Base-by-base conservation (phyloP, 2,329 filamentous ascomycete species). In the Fusarium sp. region DNA sequence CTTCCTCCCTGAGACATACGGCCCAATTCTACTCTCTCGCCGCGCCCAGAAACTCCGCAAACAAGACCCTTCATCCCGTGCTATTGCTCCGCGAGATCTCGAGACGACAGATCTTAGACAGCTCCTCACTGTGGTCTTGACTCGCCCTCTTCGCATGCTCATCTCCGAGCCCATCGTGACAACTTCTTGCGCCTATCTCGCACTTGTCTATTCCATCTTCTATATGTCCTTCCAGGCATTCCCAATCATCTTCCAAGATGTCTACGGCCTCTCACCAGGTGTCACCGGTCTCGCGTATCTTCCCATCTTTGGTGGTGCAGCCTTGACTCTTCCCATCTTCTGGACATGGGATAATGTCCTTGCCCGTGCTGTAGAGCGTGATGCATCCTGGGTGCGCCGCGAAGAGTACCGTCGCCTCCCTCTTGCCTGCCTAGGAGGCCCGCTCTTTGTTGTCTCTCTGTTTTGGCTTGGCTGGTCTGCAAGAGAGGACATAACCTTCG, bases 151-250 rank as follows among this genome's bases (percentile, higher is more conserved):
- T 7, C 84, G 89, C 25, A 95, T 95, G 92, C 81, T 91, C 32
- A 44, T 86, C 50, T 89, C 85, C 43, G 92, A 96, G 74, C 88
- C 90, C 48, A 91, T 95, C 49, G 91, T 95, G 9, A 82, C 89
- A 23, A 90, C 88, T 48, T 87, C 86, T 2, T 93, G 89, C 76
- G 75, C 87, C 73, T 94, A 93, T 76, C 82, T 94, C 13, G 88
- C 92, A 33, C 82, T 94, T 27, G 84, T 88, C 33, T 94, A 93
- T 74, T 85, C 82, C 48, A 85, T 87, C 68, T 86, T 87, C 73
- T 87, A 87, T 82, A 92, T 94, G 79, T 93, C 88, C 74, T 93
- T 95, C 71, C 88, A 93, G 75, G 90, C 90, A 4, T 94, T 90
- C 75, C 89, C 89, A 2, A 83, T 90, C 62, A 90, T 93, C 66